A percentile compares a stretch with the other conserved stretches of the same genome.
phyloP scores from a whole-genome alignment of 1,284 basidiomycete genomes.

The Baeospora myosura region DNA sequence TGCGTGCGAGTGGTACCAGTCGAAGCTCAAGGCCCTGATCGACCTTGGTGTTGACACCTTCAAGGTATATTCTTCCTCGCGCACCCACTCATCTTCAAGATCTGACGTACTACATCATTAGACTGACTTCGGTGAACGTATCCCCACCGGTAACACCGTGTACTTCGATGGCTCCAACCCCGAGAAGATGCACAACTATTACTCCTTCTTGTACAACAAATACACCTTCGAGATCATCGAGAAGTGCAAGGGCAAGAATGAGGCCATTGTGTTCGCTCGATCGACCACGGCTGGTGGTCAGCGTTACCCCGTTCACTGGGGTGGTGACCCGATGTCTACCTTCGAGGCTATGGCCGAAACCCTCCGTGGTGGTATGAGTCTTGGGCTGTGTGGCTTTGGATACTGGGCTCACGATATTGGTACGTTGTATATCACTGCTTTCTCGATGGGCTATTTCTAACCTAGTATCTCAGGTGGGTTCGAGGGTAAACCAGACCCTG shows the following conservation, averaged over 20 bases:
- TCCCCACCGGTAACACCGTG: constrained; percentile 43
- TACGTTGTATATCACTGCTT: constrained; percentile 23
- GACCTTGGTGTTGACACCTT: constrained; percentile 53
- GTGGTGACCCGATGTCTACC: constrained; percentile 55
- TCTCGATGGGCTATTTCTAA: constrained; percentile 15
- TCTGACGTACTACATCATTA: constrained; percentile 15
- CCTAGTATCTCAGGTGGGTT: constrained; percentile 19
- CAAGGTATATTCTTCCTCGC: constrained; percentile 26
- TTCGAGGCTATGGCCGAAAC: constrained; percentile 61
- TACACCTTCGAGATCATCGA: constrained; percentile 46
- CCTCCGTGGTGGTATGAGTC: constrained; percentile 49
- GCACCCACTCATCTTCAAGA: not conserved
- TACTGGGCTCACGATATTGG: constrained; percentile 57
- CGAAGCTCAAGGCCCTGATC: constrained; percentile 41
- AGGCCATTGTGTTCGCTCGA: constrained; percentile 53
- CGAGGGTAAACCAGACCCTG: constrained; percentile 45
- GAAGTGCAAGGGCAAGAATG: constrained; percentile 39
- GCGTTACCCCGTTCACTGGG: constrained; percentile 48
- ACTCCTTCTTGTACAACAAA: constrained; percentile 50
- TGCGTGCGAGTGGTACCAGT: constrained; percentile 48
- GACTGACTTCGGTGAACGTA: constrained; percentile 59
- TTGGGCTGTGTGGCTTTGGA: constrained; percentile 51
- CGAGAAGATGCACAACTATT: constrained; percentile 45
- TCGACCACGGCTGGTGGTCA: constrained; percentile 51
- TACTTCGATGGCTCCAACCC: constrained; percentile 49